Percentiles rank a stretch among this genome's conserved stretches.
Conservation (phyloP, 2,329 filamentous ascomycete species). For the Nannizziopsis arthrosporioides region DNA sequence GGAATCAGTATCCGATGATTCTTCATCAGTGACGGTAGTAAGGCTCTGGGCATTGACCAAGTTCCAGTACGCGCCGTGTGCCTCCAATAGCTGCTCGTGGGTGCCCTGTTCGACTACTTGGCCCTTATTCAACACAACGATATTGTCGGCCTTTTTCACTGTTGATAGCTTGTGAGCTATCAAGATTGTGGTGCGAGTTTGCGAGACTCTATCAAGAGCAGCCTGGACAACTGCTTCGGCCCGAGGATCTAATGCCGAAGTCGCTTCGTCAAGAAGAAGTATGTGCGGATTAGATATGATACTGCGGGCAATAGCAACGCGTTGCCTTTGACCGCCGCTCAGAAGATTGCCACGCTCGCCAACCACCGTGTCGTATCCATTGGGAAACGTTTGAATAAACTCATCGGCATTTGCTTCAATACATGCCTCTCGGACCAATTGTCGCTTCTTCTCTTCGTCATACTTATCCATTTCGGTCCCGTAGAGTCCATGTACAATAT, state of each 20-base stretch:
- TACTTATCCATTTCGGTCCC: constrained; percentile 58
- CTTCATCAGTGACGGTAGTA: constrained; percentile 5
- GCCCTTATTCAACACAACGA: constrained; percentile 72
- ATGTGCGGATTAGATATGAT: constrained; percentile 76
- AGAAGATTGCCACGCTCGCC: constrained; percentile 77
- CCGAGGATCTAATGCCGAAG: constrained; percentile 72
- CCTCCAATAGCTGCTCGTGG: constrained; percentile 60
- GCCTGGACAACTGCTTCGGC: constrained; percentile 79
- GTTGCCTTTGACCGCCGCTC: constrained; percentile 81
- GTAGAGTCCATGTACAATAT: constrained; percentile 69
- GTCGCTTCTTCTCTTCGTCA: constrained; percentile 50
- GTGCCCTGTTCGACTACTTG: constrained; percentile 77
- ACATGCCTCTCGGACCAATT: constrained; percentile 60
- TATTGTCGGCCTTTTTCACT: constrained; percentile 77
- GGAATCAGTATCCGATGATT: constrained; percentile 9
- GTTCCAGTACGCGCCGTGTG: constrained; percentile 58
- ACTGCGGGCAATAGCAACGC: constrained; percentile 75
- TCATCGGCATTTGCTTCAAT: constrained; percentile 80
- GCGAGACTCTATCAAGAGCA: constrained; percentile 65
- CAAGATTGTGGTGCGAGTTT: constrained; percentile 71
- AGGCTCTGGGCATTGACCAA: constrained; percentile 55
- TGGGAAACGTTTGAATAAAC: constrained; percentile 63
- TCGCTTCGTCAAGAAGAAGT: constrained; percentile 77
- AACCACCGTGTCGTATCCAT: constrained; percentile 76
- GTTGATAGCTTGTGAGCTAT: constrained; percentile 83